Percentiles rank a stretch among this genome's conserved stretches.
Conservation (phyloP, 768 basidiomycete genomes). For the Xerocomus brunneocitrinus region DNA sequence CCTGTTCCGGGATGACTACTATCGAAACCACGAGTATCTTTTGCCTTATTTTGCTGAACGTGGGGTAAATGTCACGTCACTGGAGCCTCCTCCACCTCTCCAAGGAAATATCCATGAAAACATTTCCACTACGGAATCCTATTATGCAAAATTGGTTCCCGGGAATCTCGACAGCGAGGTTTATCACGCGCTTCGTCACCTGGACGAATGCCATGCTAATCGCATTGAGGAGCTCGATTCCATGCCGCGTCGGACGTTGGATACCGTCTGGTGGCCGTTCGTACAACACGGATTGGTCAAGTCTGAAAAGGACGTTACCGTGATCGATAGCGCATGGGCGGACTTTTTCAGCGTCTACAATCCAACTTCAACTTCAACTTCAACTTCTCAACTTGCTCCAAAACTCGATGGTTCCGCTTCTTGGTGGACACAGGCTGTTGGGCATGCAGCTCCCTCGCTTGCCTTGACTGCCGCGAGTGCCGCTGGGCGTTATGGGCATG, state of each 20-base stretch:
- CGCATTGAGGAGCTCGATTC: slow-evolving; percentile 71
- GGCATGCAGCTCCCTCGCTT: slow-evolving; percentile 72
- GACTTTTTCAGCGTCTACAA: slow-evolving; percentile 82
- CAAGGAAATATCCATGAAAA: slow-evolving; percentile 44
- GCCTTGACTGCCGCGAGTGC: slow-evolving; percentile 85
- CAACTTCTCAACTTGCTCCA: slow-evolving; percentile 43
- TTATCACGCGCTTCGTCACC: slow-evolving; percentile 45
- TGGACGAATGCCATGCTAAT: slow-evolving; percentile 59
- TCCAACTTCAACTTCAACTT: slow-evolving; percentile 19
- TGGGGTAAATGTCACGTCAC: slow-evolving; percentile 48
- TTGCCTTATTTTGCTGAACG: slow-evolving; percentile 72
- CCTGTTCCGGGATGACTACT: slow-evolving; percentile 82
- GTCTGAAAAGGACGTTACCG: slow-evolving; percentile 68
- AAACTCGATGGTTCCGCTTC: slow-evolving; percentile 92
- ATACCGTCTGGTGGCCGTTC: slow-evolving; percentile 95
- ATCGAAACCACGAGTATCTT: slow-evolving; percentile 84
- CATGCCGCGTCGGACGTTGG: slow-evolving; percentile 73
- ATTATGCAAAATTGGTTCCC: slow-evolving; percentile 56
- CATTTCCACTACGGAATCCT: slow-evolving; percentile 52
- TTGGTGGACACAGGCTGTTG: slow-evolving; percentile 96
- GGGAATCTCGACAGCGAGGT: slow-evolving; percentile 35
- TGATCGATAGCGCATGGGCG: slow-evolving; percentile 85
- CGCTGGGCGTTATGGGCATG: slow-evolving; percentile 92
- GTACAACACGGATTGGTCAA: slow-evolving; percentile 81
- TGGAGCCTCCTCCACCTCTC: slow-evolving; percentile 57